phyloP scores from a whole-genome alignment of 108 stramenopile genomes.

The Pseudonitzschia multiseries region DNA sequence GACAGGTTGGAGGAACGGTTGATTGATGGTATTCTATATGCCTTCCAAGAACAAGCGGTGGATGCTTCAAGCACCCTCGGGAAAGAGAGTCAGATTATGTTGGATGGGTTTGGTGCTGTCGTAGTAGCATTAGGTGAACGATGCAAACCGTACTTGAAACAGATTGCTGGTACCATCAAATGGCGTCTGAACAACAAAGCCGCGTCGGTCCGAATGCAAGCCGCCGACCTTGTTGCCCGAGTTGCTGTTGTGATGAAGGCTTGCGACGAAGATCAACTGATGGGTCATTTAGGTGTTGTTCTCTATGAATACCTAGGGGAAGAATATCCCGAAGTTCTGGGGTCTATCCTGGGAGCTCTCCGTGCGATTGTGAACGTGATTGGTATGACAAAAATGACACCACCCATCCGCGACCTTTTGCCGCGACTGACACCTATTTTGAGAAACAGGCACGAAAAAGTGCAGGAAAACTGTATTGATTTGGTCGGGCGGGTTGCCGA shows the following conservation, averaged over 20 bases:
- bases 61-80: conserved; percentile 63
- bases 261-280: conserved; percentile 96
- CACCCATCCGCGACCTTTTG: conserved; percentile 95
- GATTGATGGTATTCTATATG: conserved; percentile 98
- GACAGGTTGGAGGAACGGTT: conserved; percentile 95
- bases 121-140: conserved; percentile 95
- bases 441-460: conserved; percentile 98
- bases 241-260: conserved; percentile 98
- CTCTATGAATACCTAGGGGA: conserved; percentile 99
- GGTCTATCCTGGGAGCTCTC: conserved; percentile 94
- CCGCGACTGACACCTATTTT: conserved; percentile 98
- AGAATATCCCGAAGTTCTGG: conserved; percentile 97
- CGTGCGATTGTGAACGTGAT: conserved; percentile 97
- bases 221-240: conserved; percentile 96
- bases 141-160: conserved; percentile 97
- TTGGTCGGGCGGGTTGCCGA: conserved; percentile 97
- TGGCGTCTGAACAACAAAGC: conserved; percentile 98
- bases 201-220: conserved; percentile 98
- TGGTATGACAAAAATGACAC: conserved; percentile 98
- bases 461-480: conserved; percentile 98
- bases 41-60: conserved; percentile 98
- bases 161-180: conserved; percentile 97
- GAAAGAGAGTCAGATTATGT: conserved; percentile 88
- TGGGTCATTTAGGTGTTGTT: conserved; percentile 98
- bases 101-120: conserved; percentile 96